A percentile compares a stretch with the other conserved stretches of the same genome.
Evolutionary conservation across 192 early-diverging fungal genomes (phyloP).

Genomic region (Mortierella claussenii): DNA sequence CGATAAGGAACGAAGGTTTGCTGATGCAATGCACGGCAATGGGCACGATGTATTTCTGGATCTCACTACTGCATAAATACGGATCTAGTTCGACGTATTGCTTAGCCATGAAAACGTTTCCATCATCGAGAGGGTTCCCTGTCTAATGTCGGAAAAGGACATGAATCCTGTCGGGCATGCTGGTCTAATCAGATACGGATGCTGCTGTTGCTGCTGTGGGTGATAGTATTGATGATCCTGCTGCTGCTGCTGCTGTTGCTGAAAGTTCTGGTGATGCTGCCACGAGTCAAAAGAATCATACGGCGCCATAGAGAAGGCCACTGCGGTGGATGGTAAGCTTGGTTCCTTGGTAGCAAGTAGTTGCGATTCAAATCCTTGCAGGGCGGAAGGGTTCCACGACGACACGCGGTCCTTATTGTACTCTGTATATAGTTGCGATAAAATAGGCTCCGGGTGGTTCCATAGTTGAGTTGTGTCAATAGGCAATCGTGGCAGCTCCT

Average conservation of each 20-base stretch:
- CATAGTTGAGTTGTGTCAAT: background rate
- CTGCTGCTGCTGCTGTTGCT: too few species aligned
- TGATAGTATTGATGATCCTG: constrained; percentile 1
- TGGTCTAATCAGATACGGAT: constrained; percentile 22
- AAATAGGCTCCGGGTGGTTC: constrained; percentile 8
- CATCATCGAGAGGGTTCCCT: constrained; percentile 15
- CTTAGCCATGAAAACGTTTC: constrained; percentile 9
- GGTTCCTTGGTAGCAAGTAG: too few species aligned
- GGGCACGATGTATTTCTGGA: background rate
- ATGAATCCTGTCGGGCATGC: constrained; percentile 4
- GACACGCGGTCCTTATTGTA: too few species aligned
- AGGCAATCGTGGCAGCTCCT: constrained; percentile 18
- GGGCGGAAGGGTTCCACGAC: too few species aligned
- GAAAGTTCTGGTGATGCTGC: too few species aligned
- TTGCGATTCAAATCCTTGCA: too few species aligned
- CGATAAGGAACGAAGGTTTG: background rate
- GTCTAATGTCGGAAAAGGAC: constrained; percentile 15
- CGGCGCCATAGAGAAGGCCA: too few species aligned
- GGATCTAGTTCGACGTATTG: background rate
- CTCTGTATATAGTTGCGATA: constrained; percentile 15
- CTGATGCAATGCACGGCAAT: background rate
- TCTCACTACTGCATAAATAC: background rate
- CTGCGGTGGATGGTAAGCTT: too few species aligned
- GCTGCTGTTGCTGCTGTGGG: background rate
- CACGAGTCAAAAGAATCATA: too few species aligned